These are phyloP conservation scores for Chenopodium formosanum DNA, from an alignment of 148 eudicot species.

Conservation along the genomic window DNA sequence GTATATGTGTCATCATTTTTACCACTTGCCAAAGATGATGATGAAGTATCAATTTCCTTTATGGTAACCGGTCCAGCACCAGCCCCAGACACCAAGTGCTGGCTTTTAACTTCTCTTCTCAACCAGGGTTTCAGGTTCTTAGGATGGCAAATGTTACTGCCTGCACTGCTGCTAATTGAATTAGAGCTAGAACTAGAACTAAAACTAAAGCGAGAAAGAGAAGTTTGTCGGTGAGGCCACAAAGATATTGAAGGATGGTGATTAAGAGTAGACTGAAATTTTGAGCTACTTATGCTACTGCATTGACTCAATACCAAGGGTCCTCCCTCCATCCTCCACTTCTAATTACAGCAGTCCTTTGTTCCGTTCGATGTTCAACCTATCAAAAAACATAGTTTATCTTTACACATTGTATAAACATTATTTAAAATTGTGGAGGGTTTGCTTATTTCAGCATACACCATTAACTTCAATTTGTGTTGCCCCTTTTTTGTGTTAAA, in stretches of 20 bases:
- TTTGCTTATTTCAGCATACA: not conserved
- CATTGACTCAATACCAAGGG: conserved; percentile 27
- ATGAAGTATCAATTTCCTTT: conserved; percentile 18
- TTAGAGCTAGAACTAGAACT: conserved; percentile 7
- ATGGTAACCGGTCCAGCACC: conserved; percentile 13
- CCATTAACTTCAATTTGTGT: no score
- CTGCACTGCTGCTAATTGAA: not conserved
- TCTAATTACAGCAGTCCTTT: not conserved
- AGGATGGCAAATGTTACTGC: conserved; percentile 3
- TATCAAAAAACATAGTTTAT: not conserved
- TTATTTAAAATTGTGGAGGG: not conserved
- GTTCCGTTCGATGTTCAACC: conserved; percentile 4
- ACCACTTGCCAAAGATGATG: conserved; percentile 11
- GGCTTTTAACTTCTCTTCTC: conserved; percentile 10
- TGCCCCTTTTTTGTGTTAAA: not conserved
- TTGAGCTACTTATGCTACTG: conserved; percentile 18
- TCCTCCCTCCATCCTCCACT: conserved; percentile 28
- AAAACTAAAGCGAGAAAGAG: not conserved
- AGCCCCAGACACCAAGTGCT: conserved; percentile 9
- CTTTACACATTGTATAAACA: not conserved
- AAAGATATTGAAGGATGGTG: not conserved
- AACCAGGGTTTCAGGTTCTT: conserved; percentile 4
- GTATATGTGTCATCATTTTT: conserved; percentile 21
- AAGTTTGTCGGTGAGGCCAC: conserved; percentile 4
- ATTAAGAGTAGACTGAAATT: conserved; percentile 6